phyloP scores from a whole-genome alignment of 78 protist species.

The Dictyostelium discoideum region DNA sequence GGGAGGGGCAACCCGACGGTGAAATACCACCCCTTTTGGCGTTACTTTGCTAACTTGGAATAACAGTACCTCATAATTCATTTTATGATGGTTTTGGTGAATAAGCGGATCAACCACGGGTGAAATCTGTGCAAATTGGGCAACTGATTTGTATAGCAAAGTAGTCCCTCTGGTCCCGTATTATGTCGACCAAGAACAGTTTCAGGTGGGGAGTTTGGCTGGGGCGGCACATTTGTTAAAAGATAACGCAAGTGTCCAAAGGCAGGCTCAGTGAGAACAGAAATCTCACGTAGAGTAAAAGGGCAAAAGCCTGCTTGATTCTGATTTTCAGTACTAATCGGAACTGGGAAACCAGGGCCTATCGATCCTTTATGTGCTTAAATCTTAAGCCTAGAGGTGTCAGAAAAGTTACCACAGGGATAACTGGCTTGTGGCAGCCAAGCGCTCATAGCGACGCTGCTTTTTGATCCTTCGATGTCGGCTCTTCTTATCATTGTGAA shows the following conservation, averaged over 20 bases:
- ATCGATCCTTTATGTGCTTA: too few species aligned
- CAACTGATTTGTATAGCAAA: background rate
- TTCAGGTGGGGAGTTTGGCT: conserved; percentile 96
- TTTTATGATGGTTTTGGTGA: background rate
- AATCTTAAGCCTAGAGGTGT: too few species aligned
- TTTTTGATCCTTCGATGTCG: conserved; percentile 97
- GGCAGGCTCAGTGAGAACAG: conserved; percentile 93
- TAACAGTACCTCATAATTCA: conserved; percentile 9
- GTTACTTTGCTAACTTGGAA: conserved; percentile 43
- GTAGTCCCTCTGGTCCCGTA: conserved; percentile 4
- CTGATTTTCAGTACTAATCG: conserved; percentile 94
- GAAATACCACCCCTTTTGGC: conserved; percentile 90
- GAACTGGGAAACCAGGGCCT: conserved; percentile 97
- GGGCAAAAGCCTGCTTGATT: conserved; percentile 93
- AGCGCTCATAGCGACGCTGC: conserved; percentile 97
- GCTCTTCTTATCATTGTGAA: conserved; percentile 95
- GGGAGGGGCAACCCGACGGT: conserved; percentile 86
- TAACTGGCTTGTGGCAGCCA: conserved; percentile 98
- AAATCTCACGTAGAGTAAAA: conserved; percentile 92
- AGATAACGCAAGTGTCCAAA: conserved; percentile 94
- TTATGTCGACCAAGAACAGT: conserved; percentile 59
- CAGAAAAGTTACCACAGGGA: conserved; percentile 98
- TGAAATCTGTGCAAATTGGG: background rate
- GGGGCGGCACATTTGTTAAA: conserved; percentile 96
- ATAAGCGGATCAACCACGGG: background rate